These are phyloP conservation scores for Salix brachista DNA, from an alignment of 345 rosid genomes.

Conservation along the genomic window DNA sequence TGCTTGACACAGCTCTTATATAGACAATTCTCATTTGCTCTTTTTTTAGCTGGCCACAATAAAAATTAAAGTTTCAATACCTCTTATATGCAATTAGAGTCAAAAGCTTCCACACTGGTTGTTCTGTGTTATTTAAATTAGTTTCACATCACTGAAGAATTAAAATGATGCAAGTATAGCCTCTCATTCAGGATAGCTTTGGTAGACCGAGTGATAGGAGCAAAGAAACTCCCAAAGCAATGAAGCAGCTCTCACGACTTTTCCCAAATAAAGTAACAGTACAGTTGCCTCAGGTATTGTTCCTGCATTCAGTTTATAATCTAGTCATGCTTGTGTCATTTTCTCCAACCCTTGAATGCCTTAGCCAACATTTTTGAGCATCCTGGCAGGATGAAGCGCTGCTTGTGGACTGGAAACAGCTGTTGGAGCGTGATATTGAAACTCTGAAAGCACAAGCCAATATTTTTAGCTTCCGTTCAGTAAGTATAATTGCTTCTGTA, in stretches of 20 bases:
- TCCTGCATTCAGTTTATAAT: background rate
- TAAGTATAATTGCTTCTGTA: constrained; percentile 33
- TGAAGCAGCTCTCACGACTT: constrained; percentile 86
- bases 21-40: background rate
- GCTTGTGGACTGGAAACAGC: constrained; percentile 96
- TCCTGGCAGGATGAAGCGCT: constrained; percentile 71
- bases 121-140: background rate
- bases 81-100: background rate
- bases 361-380: constrained; percentile 21
- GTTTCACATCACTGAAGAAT: background rate
- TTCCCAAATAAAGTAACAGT: constrained; percentile 95
- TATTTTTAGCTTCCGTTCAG: constrained; percentile 57
- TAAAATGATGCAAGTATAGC: constrained; percentile 2
- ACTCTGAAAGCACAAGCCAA: constrained; percentile 82
- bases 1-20: background rate
- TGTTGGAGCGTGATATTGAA: constrained; percentile 83
- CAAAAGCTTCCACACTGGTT: background rate
- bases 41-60: background rate
- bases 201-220: constrained; percentile 80
- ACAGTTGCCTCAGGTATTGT: constrained; percentile 89
- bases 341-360: background rate
- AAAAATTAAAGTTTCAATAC: background rate
- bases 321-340: constrained; percentile 1
- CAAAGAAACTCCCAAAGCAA: constrained; percentile 80
- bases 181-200: constrained; percentile 69